A percentile compares a stretch with the other conserved stretches of the same genome.
phyloP scores from a whole-genome alignment of 306 rosid species.

The Corylus heterophylla region DNA sequence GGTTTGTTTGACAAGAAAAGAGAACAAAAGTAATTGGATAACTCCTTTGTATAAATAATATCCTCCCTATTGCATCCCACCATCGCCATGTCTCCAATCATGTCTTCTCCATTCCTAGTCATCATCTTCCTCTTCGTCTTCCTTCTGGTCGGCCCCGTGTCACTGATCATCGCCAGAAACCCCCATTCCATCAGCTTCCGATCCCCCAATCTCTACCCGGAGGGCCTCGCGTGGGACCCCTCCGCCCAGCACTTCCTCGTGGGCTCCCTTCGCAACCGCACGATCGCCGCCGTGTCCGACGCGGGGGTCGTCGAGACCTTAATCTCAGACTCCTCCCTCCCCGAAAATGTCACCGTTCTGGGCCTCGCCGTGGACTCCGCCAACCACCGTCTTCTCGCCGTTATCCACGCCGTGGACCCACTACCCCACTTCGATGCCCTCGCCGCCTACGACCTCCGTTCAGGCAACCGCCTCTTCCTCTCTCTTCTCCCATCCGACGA shows the following conservation, averaged over 20 bases:
- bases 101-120: slow-evolving; percentile 8
- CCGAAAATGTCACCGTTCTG: slow-evolving; percentile 56
- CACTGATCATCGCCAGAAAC: slow-evolving; percentile 36
- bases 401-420: slow-evolving; percentile 40
- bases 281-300: slow-evolving; percentile 59
- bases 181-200: slow-evolving; percentile 70
- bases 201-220: slow-evolving; percentile 72
- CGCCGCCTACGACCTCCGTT: slow-evolving; percentile 71
- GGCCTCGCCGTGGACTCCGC: slow-evolving; percentile 68
- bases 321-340: slow-evolving; percentile 62
- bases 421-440: slow-evolving; percentile 72
- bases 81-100: slow-evolving; percentile 14
- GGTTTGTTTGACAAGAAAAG: slow-evolving; percentile 22
- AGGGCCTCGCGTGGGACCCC: slow-evolving; percentile 73
- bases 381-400: slow-evolving; percentile 70
- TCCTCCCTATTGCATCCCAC: neutral
- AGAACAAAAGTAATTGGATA: neutral
- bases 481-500: slow-evolving; percentile 40
- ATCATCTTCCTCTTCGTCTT: slow-evolving; percentile 14
- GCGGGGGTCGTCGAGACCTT: slow-evolving; percentile 67
- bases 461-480: slow-evolving; percentile 60
- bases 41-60: no score
- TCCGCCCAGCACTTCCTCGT: slow-evolving; percentile 60
- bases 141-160: slow-evolving; percentile 16
- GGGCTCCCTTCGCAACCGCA: slow-evolving; percentile 60